Conservation (phyloP, 108 stramenopile species). For the Cyclostephanos invisitatus region DNA sequence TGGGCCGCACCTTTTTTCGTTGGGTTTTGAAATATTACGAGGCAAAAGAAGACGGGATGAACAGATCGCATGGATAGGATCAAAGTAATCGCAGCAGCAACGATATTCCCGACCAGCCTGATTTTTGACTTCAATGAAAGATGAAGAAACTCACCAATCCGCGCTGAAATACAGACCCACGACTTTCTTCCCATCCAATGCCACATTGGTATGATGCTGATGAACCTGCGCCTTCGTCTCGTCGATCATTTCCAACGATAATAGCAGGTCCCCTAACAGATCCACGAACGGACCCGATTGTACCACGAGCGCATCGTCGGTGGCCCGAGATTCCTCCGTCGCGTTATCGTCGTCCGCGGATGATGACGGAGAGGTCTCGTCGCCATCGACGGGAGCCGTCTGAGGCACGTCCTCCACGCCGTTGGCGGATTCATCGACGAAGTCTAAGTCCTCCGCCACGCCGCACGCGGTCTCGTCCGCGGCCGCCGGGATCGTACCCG, state of each 20-base stretch:
- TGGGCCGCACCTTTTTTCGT: constrained; percentile 67
- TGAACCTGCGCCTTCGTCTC: constrained; percentile 70
- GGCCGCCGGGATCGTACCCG: background rate
- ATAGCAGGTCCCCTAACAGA: constrained; percentile 70
- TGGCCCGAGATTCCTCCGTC: constrained; percentile 7
- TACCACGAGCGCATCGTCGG: constrained; percentile 38
- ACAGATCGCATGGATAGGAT: background rate
- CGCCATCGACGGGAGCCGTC: background rate
- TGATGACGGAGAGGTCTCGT: background rate
- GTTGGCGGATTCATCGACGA: background rate
- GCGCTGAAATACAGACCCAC: constrained; percentile 87
- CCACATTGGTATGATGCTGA: constrained; percentile 75
- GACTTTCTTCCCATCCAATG: constrained; percentile 77
- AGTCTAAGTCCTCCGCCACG: background rate
- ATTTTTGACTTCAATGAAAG: no score
- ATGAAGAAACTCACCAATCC: constrained; percentile 57
- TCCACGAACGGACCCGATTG: constrained; percentile 87
- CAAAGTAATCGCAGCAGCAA: background rate
- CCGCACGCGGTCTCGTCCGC: background rate
- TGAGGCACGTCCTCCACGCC: background rate
- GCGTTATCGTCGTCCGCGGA: background rate
- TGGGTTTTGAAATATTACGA: background rate
- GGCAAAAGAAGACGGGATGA: background rate
- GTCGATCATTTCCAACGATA: constrained; percentile 76
- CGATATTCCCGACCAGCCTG: no score